Percentiles rank a stretch among this genome's conserved stretches.
Evolutionary conservation across 768 basidiomycete genomes (phyloP).

Genomic region (Chlorophyllum brunneum): DNA sequence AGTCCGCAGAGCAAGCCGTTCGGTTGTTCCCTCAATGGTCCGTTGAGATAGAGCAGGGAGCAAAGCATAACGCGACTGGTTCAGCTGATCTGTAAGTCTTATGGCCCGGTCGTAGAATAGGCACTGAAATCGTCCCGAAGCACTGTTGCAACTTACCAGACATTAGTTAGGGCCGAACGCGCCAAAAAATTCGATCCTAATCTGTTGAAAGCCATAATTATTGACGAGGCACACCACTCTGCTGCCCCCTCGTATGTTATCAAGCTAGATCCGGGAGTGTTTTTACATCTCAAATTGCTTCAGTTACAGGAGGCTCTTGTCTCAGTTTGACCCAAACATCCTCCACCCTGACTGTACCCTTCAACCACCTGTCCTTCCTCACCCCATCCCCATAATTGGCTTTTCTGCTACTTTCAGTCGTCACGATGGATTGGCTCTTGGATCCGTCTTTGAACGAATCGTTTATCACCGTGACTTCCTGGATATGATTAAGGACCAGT

Average conservation of each 20-base stretch:
- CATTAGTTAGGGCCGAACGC: constrained; percentile 58
- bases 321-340: constrained; percentile 73
- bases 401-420: constrained; percentile 95
- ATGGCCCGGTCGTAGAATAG: neutral
- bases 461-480: constrained; percentile 91
- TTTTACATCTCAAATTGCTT: neutral
- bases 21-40: constrained; percentile 65
- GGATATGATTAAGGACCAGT: constrained; percentile 90
- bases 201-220: constrained; percentile 67
- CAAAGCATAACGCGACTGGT: constrained; percentile 70
- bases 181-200: constrained; percentile 73
- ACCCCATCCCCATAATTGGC: constrained; percentile 79
- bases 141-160: constrained; percentile 89
- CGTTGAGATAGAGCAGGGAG: constrained; percentile 92
- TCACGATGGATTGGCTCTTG: constrained; percentile 86
- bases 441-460: constrained; percentile 84
- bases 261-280: neutral
- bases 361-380: constrained; percentile 30
- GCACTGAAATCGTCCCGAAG: constrained; percentile 29
- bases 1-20: constrained; percentile 73
- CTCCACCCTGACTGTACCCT: constrained; percentile 45
- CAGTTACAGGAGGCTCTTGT: constrained; percentile 79
- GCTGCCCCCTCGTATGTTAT: constrained; percentile 78
- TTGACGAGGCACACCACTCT: constrained; percentile 96
- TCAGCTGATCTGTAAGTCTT: constrained; percentile 74